Percentiles rank a stretch among this genome's conserved stretches.
Conservation (phyloP, 495 filamentous ascomycete species). For the Emericellopsis terricola region DNA sequence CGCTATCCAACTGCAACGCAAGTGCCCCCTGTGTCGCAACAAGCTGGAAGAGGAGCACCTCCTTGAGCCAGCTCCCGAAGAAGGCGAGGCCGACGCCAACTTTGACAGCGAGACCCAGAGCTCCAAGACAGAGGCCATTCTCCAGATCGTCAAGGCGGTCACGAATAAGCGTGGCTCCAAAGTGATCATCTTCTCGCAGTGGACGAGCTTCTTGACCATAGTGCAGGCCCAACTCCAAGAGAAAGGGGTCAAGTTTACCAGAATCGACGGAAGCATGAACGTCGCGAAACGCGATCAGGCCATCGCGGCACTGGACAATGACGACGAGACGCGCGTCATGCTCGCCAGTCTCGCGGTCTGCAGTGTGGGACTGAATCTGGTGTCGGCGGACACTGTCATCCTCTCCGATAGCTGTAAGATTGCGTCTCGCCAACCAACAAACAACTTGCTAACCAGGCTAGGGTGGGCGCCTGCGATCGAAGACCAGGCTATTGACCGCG, state of each 20-base stretch:
- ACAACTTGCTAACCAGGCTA: conserved; percentile 8
- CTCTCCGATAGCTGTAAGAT: conserved; percentile 50
- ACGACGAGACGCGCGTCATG: conserved; percentile 57
- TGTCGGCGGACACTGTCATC: conserved; percentile 75
- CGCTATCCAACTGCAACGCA: conserved; percentile 62
- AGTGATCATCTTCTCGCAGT: conserved; percentile 82
- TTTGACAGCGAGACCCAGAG: conserved; percentile 49
- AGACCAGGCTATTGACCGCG: conserved; percentile 83
- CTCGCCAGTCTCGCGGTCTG: conserved; percentile 71
- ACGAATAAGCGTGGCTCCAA: conserved; percentile 53
- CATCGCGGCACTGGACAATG: conserved; percentile 43
- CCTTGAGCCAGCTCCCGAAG: conserved; percentile 43
- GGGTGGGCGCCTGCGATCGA: conserved; percentile 92
- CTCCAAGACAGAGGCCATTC: conserved; percentile 69
- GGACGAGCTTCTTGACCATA: conserved; percentile 77
- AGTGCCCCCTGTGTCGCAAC: conserved; percentile 79
- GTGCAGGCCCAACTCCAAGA: conserved; percentile 51
- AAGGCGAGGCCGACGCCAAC: conserved; percentile 21
- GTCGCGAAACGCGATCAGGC: conserved; percentile 49
- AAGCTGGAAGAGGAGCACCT: conserved; percentile 43
- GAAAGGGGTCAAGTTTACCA: conserved; percentile 42
- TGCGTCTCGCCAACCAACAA: background rate
- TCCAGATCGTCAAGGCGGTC: conserved; percentile 60
- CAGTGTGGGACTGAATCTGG: conserved; percentile 77
- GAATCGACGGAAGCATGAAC: conserved; percentile 74